Conservation (phyloP, 495 filamentous ascomycete species). For the Copromyces sp. region DNA sequence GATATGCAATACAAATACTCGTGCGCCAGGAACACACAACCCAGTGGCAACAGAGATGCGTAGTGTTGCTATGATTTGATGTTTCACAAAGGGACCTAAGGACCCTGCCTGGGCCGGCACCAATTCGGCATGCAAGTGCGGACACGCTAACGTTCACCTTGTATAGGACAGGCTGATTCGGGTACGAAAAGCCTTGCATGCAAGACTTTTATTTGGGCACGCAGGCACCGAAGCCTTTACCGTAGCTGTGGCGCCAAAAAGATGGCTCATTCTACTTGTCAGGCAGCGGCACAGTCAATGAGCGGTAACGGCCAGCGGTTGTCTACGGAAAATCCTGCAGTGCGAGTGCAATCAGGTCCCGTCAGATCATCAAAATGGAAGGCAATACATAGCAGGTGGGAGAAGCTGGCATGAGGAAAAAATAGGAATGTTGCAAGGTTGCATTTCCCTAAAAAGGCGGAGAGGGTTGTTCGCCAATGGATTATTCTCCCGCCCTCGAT, state of each 20-base stretch:
- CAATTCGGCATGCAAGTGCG: neutral
- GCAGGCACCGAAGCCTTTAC: neutral
- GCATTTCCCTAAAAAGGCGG: neutral
- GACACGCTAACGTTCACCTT: neutral
- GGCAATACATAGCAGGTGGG: neutral
- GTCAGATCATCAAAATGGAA: neutral
- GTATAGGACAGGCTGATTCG: neutral
- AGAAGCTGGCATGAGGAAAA: neutral
- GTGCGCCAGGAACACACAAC: neutral
- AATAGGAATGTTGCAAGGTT: neutral
- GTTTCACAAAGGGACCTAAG: neutral
- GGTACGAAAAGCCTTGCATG: neutral
- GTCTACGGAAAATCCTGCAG: neutral
- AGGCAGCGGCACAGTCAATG: neutral
- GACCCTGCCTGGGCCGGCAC: neutral
- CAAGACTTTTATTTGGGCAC: neutral
- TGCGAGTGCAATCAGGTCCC: neutral
- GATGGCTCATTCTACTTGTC: neutral
- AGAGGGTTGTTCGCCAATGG: neutral
- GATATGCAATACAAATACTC: neutral
- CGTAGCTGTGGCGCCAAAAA: neutral
- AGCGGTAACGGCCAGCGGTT: neutral
- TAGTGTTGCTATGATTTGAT: neutral
- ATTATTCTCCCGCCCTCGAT: neutral
- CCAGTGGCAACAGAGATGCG: neutral